Conservation (phyloP, 768 basidiomycete species). For the Xerocomus brunneocitrinus region DNA sequence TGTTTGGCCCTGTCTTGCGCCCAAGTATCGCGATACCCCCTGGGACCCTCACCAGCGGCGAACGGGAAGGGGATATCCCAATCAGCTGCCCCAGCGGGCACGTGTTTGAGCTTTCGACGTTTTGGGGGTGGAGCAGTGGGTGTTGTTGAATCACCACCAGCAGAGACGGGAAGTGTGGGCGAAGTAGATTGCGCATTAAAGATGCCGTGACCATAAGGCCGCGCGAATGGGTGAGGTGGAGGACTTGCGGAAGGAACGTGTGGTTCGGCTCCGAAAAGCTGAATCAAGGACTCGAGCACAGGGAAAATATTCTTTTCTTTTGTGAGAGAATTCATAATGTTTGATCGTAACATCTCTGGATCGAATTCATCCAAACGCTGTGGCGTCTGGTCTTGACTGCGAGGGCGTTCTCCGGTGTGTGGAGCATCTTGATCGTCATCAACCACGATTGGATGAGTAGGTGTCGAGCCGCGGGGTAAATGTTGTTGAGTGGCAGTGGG, state of each 20-base stretch:
- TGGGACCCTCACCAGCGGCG: conserved; percentile 61
- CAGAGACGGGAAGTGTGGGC: not conserved
- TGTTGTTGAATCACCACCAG: not conserved
- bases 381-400: conserved; percentile 1
- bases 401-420: conserved; percentile 12
- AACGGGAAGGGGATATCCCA: conserved; percentile 87
- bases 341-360: conserved; percentile 44
- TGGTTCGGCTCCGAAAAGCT: conserved; percentile 45
- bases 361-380: conserved; percentile 32
- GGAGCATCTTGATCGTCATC: conserved; percentile 48
- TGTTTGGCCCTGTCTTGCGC: conserved; percentile 57
- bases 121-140: conserved; percentile 37
- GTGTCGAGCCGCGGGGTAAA: conserved; percentile 47
- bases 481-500: conserved; percentile 29
- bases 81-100: conserved; percentile 76
- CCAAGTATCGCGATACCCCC: conserved; percentile 62
- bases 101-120: conserved; percentile 57
- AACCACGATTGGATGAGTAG: conserved; percentile 65
- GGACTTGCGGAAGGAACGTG: conserved; percentile 3
- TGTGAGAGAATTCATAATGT: conserved; percentile 55
- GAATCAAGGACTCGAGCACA: conserved; percentile 57
- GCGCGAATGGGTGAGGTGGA: conserved; percentile 11
- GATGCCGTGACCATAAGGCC: conserved; percentile 18
- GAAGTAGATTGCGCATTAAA: not conserved
- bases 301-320: conserved; percentile 65